These are phyloP conservation scores for Fraxinus velutina DNA, from an alignment of 305 asterid species.

Conservation along the genomic window DNA sequence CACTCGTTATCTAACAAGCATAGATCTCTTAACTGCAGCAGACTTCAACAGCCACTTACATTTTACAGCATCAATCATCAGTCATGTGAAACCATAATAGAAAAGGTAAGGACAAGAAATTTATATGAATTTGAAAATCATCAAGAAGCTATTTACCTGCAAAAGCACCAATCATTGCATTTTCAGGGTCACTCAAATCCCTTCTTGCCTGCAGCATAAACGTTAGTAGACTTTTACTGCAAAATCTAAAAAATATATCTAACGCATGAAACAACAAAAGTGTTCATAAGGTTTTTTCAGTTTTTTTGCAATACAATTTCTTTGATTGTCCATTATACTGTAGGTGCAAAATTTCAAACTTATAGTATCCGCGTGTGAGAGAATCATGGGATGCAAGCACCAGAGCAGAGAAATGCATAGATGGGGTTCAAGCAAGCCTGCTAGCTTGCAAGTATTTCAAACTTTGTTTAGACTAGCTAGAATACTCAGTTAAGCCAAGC, in stretches of 20 bases:
- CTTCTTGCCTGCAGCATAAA: slow-evolving; percentile 52
- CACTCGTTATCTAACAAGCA: background rate
- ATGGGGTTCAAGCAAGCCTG: background rate
- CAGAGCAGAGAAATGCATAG: background rate
- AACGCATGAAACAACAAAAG: background rate
- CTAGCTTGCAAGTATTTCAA: background rate
- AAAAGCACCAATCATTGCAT: slow-evolving; percentile 66
- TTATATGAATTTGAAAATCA: background rate
- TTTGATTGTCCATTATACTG: background rate
- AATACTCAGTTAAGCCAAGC: background rate
- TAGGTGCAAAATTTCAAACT: background rate
- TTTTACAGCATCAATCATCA: background rate
- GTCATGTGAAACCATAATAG: background rate
- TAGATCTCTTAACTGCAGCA: background rate
- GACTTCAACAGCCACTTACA: background rate
- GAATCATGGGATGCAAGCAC: background rate
- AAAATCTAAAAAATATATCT: background rate
- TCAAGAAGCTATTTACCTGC: slow-evolving; percentile 42
- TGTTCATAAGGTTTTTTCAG: background rate
- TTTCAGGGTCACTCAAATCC: slow-evolving; percentile 59
- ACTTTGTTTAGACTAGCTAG: background rate
- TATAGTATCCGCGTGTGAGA: background rate
- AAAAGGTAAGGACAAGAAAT: background rate
- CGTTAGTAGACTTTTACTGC: background rate
- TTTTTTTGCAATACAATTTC: background rate